A percentile compares a stretch with the other conserved stretches of the same genome.
Conservation (phyloP, 257 asterid species). For the Oldenlandia corymbosa region DNA sequence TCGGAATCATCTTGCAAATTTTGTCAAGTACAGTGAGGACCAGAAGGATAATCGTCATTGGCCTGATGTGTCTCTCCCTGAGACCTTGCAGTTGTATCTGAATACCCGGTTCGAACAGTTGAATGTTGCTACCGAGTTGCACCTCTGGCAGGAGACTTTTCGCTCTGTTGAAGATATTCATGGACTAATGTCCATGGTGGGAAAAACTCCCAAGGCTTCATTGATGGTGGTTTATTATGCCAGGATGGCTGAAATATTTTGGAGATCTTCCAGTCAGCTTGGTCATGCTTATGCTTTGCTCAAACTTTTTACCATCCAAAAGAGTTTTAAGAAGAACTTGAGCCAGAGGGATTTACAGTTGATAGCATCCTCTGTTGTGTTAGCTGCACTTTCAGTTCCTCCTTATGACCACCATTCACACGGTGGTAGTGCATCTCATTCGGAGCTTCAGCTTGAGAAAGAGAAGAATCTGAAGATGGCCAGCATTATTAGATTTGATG, state of each 20-base stretch:
- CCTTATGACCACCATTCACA: too few species aligned
- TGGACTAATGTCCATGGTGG: conserved; percentile 35
- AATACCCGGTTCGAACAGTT: conserved; percentile 39
- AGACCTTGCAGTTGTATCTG: conserved; percentile 33
- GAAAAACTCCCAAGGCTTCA: conserved; percentile 31
- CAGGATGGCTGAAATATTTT: conserved; percentile 31
- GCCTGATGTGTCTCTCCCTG: conserved; percentile 41
- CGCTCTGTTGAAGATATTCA: conserved; percentile 37
- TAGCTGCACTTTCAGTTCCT: conserved; percentile 41
- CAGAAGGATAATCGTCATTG: conserved; percentile 42
- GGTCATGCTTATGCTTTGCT: conserved; percentile 37
- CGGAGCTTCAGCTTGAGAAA: too few species aligned
- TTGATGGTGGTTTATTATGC: conserved; percentile 31
- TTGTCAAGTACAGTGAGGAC: conserved; percentile 38
- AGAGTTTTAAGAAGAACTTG: conserved; percentile 33
- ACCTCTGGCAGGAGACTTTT: conserved; percentile 44
- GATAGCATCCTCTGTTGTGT: conserved; percentile 36
- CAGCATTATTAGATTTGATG: too few species aligned
- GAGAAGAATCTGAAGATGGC: too few species aligned
- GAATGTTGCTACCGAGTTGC: conserved; percentile 33
- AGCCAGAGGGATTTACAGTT: conserved; percentile 33
- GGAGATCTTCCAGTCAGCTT: conserved; percentile 33
- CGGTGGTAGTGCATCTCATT: too few species aligned
- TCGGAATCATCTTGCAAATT: conserved; percentile 38
- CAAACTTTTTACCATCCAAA: conserved; percentile 36